Evolutionary conservation across 192 early-diverging fungal genomes (phyloP).

Genomic region (Linnemannia zychae): DNA sequence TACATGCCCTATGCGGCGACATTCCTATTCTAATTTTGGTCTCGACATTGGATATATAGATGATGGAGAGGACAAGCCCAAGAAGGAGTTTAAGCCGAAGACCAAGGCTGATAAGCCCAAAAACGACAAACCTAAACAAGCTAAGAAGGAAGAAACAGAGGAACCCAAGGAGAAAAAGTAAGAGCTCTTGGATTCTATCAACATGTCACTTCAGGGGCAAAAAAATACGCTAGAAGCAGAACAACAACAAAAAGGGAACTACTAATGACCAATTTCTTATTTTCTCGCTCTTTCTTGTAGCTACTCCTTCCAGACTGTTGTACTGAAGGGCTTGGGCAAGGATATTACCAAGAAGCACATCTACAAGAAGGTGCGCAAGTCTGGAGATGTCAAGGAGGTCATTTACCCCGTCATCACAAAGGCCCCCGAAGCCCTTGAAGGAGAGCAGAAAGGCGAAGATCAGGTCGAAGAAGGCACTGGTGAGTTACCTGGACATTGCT

Average conservation of each 20-base stretch:
- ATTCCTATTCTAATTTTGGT: background rate
- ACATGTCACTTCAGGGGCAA: background rate
- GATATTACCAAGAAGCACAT: slow-evolving; percentile 81
- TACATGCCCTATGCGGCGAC: background rate
- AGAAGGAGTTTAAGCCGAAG: slow-evolving; percentile 48
- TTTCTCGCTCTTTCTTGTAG: slow-evolving; percentile 53
- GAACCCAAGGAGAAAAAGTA: slow-evolving; percentile 59
- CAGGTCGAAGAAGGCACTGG: slow-evolving; percentile 54
- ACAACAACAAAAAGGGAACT: background rate
- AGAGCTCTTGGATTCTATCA: background rate
- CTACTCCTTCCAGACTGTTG: slow-evolving; percentile 62
- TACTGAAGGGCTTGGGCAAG: slow-evolving; percentile 65
- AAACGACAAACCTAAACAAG: slow-evolving; percentile 52
- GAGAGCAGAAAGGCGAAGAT: slow-evolving; percentile 60
- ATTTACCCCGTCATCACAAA: slow-evolving; percentile 68
- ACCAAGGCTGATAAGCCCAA: slow-evolving; percentile 57
- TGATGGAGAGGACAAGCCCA: slow-evolving; percentile 32
- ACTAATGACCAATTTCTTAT: slow-evolving; percentile 13
- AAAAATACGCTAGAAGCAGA: background rate
- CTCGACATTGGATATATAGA: slow-evolving; percentile 6
- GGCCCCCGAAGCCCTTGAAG: slow-evolving; percentile 44
- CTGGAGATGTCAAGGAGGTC: slow-evolving; percentile 72
- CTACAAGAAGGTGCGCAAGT: slow-evolving; percentile 78
- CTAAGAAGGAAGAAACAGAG: slow-evolving; percentile 22
- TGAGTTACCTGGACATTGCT: background rate